Evolutionary conservation across 2,329 filamentous ascomycete species (phyloP), one percentile per base, ranked within the genome.

Genomic region (Aphanocladium album): DNA sequence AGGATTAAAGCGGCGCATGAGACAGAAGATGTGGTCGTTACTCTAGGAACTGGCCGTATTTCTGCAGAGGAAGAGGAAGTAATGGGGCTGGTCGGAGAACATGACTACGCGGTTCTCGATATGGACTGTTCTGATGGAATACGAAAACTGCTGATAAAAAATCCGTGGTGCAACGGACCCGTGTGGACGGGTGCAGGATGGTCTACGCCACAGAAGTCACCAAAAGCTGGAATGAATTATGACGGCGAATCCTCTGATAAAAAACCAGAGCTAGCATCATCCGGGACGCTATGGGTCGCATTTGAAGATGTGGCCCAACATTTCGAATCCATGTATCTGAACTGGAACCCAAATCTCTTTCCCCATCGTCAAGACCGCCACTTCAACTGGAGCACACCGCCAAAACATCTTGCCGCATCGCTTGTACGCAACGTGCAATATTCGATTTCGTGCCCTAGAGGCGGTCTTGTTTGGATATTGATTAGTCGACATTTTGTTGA

Each of bases 321-420:
- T 70, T 99, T 97, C 64, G 92, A 98, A 71, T 96, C 93, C 19
- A 85, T 99, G 66, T 99, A 98, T 73, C 80, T 99, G 59, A 99
- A 98, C 74, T 99, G 95, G 95, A 97, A 96, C 65, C 93, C 95
- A 0, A 82, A 83, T 0, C 79, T 96, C 0, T 99, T 99, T 74
- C 79, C 79, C 1, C 78, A 89, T 70, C 87, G 93, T 9, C 88
- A 96, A 72, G 93, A 99, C 68, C 86, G 93, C 60, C 95, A 99
- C 74, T 96, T 98, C 69, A 81, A 82, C 2, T 99, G 95, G 95
- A 81, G 88, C 2, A 75, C 85, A 39, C 79, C 83, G 11, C 76
- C 81, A 21, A 72, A 71, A 33, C 79, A 75, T 45, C 75, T 81
- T 65, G 73, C 79, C 9, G 77, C 79, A n/a, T 85, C 83, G 3